phyloP scores from a whole-genome alignment of 345 rosid species.

The Syzygium aqueum region DNA sequence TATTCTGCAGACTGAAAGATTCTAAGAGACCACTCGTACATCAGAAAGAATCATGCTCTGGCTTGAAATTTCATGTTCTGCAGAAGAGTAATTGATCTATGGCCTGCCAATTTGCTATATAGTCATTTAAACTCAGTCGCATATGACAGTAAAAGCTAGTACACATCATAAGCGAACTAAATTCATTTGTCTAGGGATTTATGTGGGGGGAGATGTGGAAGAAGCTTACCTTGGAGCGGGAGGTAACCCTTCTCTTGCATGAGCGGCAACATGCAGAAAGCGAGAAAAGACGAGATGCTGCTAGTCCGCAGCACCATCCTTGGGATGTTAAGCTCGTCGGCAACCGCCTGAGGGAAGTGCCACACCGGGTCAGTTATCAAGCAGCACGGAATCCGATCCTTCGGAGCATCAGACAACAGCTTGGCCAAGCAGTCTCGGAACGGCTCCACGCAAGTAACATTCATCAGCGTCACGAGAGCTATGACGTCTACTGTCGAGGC shows the following conservation, averaged over 20 bases:
- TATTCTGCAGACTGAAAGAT: not conserved
- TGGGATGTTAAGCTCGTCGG: constrained; percentile 25
- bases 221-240: constrained; percentile 12
- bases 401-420: constrained; percentile 8
- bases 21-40: not conserved
- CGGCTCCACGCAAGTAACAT: constrained; percentile 18
- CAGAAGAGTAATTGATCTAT: not conserved
- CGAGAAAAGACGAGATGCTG: constrained; percentile 19
- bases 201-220: not conserved
- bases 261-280: constrained; percentile 16
- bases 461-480: constrained; percentile 9
- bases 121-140: not conserved
- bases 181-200: not conserved
- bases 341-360: constrained; percentile 23
- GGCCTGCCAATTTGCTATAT: not conserved
- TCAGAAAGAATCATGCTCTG: not conserved
- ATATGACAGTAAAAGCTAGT: not conserved
- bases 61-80: not conserved
- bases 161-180: not conserved
- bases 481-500: constrained; percentile 7
- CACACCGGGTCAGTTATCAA: constrained; percentile 36
- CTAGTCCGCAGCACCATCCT: constrained; percentile 35
- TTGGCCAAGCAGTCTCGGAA: constrained; percentile 26
- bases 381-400: constrained; percentile 23
- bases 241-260: constrained; percentile 19